Conservation (phyloP, 805 yeast genomes). For the Lipomyces mesembrius region DNA sequence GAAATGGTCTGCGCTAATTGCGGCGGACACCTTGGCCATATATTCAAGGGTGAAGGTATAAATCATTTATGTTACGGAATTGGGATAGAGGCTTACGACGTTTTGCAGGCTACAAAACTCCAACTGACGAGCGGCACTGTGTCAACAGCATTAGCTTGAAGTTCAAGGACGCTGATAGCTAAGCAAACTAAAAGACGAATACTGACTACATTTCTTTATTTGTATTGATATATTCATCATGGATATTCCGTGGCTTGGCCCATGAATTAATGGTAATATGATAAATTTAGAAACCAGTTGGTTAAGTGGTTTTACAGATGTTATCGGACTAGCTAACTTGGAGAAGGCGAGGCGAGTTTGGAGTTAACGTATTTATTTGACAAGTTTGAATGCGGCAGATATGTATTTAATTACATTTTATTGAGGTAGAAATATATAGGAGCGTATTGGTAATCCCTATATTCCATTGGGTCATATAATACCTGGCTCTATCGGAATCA, state of each 20-base stretch:
- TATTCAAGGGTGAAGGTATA: conserved; percentile 82
- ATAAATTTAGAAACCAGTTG: too few species aligned
- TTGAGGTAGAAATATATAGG: not conserved
- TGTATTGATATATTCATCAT: not conserved
- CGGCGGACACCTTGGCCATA: conserved; percentile 95
- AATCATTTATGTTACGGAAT: not conserved
- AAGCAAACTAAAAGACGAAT: not conserved
- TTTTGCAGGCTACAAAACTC: conserved; percentile 63
- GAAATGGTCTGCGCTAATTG: conserved; percentile 89
- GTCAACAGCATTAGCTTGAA: conserved; percentile 85
- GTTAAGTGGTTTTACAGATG: too few species aligned
- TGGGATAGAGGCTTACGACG: not conserved
- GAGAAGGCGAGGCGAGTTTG: not conserved
- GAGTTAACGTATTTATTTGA: not conserved
- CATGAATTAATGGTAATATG: too few species aligned
- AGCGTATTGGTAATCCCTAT: not conserved
- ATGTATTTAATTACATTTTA: not conserved
- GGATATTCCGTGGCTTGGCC: not conserved
- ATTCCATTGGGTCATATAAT: not conserved
- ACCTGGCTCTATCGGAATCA: too few species aligned
- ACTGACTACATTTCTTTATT: not conserved
- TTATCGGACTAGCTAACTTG: not conserved
- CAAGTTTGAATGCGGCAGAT: not conserved
- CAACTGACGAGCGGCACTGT: conserved; percentile 92
- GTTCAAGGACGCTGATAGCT: conserved; percentile 48